Percentiles rank a stretch among this genome's conserved stretches.
Conservation (phyloP, 768 basidiomycete genomes). For the Boletus pseudo-olivaceus region DNA sequence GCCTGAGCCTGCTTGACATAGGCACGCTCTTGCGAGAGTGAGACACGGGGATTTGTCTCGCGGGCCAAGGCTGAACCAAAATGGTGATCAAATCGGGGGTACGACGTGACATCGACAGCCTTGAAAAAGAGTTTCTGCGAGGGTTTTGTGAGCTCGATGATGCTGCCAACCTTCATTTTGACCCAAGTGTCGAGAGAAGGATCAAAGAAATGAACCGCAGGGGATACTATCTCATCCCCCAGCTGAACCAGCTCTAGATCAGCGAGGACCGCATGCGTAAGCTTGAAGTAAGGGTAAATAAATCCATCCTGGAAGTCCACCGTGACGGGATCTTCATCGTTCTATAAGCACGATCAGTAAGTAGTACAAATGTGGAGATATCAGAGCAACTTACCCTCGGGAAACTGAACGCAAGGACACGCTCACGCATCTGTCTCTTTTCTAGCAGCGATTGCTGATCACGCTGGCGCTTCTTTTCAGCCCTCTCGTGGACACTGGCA, state of each 20-base stretch:
- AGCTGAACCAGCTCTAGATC: background rate
- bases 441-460: too few species aligned
- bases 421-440: too few species aligned
- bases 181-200: background rate
- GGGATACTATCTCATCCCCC: background rate
- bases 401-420: too few species aligned
- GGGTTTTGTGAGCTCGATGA: background rate
- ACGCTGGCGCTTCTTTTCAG: too few species aligned
- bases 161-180: background rate
- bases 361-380: too few species aligned
- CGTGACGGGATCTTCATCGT: background rate
- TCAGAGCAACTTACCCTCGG: too few species aligned
- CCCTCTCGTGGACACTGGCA: too few species aligned
- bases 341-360: background rate
- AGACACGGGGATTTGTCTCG: background rate
- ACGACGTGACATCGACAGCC: background rate
- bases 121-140: background rate
- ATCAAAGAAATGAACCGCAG: background rate
- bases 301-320: background rate
- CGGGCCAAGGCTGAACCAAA: background rate
- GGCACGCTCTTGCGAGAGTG: background rate
- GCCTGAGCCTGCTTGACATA: too few species aligned
- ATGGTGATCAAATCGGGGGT: background rate
- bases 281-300: background rate
- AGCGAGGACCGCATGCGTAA: accelerated